These are phyloP conservation scores for Antrodiella citrinella DNA, from an alignment of 768 basidiomycete species.

Conservation along the genomic window DNA sequence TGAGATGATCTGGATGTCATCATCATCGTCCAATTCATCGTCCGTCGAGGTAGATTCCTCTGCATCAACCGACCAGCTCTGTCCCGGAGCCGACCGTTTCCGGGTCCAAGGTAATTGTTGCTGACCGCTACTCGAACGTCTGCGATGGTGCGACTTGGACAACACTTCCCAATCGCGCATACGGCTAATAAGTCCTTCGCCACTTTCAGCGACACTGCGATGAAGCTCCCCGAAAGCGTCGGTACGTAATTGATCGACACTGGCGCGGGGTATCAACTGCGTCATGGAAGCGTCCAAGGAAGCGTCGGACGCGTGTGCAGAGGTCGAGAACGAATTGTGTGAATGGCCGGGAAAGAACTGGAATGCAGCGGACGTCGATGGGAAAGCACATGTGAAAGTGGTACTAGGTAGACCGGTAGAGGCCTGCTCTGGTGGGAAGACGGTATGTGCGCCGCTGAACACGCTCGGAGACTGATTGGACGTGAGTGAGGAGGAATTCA, in stretches of 20 bases:
- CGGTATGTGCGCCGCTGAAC: conserved; percentile 11
- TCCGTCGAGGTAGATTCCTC: not conserved
- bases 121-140: not conserved
- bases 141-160: not conserved
- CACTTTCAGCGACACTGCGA: conserved; percentile 52
- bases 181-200: conserved; percentile 58
- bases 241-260: conserved; percentile 41
- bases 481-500: not conserved
- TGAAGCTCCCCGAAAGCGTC: conserved; percentile 61
- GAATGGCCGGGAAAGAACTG: conserved; percentile 22
- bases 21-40: conserved; percentile 31
- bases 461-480: conserved; percentile 11
- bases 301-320: conserved; percentile 1
- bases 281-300: not conserved
- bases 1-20: conserved; percentile 49
- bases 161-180: conserved; percentile 67
- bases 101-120: not conserved
- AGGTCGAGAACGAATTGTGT: conserved; percentile 3
- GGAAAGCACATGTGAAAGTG: conserved; percentile 14
- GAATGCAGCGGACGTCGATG: conserved; percentile 25
- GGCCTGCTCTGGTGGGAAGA: conserved; percentile 3
- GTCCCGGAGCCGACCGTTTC: not conserved
- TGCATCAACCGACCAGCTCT: conserved; percentile 26
- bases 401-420: not conserved
- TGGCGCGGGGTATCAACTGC: conserved; percentile 1